Evolutionary conservation across 169 alveolate species (phyloP), one percentile per base, ranked within the genome.

Genomic region (Condylostoma magnum): DNA sequence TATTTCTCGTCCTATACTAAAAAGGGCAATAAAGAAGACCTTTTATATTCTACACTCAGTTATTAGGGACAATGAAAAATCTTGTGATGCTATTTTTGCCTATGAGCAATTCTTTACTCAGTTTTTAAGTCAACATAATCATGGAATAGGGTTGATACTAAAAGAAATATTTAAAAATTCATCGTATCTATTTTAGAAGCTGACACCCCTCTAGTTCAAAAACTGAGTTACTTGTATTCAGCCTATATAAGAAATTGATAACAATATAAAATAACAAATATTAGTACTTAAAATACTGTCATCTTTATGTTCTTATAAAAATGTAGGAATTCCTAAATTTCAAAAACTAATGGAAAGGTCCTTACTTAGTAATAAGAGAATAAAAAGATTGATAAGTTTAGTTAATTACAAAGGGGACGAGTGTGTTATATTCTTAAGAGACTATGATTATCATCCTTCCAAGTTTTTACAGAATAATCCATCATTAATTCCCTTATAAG

Each of bases 111-210:
- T 60, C 31, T 28, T 60, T 8, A 36, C 46, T 41, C 43, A 52
- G 31, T 55, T 38, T 2, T 4, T 60, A 12, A 36, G 27, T 27
- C 20, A 22, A 12, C 43, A 60, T 27, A 38, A 60, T 18, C 31
- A 8, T 15, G 38, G 43, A 34, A 55, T 60, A 12, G 71, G 71
- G 3, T 12, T 41, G 1, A 18, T 60, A 36, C 4, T 60, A 12
- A 60, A 60, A 41, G 52, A 36, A 38, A 10, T n/a, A 10, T 60
- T 18, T 27, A 60, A 60, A 41, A n/a, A 18, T 31, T 60, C 68
- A 27, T 20, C 47, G 27, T 41, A 31, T 20, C 8, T 28, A 18
- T 8, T 37, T 8, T 18, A 31, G 10, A 60, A 36, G 27, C 33
- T 38, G 8, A 60, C 15, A 28, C 18, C 57, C 6, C 25, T 8